Evolutionary conservation across 129 eudicot species (phyloP).

Genomic region (Arctium minus): DNA sequence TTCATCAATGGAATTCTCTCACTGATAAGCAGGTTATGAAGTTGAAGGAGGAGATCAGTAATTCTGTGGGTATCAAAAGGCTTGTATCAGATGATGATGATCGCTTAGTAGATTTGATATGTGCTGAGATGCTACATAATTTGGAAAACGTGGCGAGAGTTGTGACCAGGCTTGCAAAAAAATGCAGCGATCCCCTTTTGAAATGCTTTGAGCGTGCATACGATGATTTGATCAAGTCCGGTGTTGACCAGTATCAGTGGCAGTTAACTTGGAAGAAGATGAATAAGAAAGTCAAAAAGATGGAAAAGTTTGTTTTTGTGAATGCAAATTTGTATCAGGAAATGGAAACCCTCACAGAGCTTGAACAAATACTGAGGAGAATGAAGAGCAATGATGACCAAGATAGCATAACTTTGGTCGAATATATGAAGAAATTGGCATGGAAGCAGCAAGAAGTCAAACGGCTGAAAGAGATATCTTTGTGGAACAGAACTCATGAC

Average conservation of each 20-base stretch:
- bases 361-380: conserved; percentile 74
- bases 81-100: conserved; percentile 68
- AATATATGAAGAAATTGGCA: conserved; percentile 45
- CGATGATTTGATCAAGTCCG: conserved; percentile 44
- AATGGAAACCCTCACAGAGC: conserved; percentile 64
- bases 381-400: conserved; percentile 51
- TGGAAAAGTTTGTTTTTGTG: conserved; percentile 52
- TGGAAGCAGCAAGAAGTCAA: conserved; percentile 70
- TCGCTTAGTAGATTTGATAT: conserved; percentile 50
- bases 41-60: conserved; percentile 58
- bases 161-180: conserved; percentile 59
- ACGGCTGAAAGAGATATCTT: conserved; percentile 57
- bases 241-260: conserved; percentile 61
- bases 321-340: conserved; percentile 75
- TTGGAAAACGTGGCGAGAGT: conserved; percentile 52
- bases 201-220: conserved; percentile 62
- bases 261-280: conserved; percentile 62
- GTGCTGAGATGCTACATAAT: conserved; percentile 62
- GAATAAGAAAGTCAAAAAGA: conserved; percentile 68
- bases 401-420: conserved; percentile 45
- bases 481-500: conserved; percentile 70
- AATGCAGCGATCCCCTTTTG: conserved; percentile 58
- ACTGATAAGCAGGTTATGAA: conserved; percentile 60
- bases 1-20: conserved; percentile 67
- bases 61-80: conserved; percentile 61